These are phyloP conservation scores for Ceratonia siliqua DNA, from an alignment of 306 rosid species.

Conservation along the genomic window DNA sequence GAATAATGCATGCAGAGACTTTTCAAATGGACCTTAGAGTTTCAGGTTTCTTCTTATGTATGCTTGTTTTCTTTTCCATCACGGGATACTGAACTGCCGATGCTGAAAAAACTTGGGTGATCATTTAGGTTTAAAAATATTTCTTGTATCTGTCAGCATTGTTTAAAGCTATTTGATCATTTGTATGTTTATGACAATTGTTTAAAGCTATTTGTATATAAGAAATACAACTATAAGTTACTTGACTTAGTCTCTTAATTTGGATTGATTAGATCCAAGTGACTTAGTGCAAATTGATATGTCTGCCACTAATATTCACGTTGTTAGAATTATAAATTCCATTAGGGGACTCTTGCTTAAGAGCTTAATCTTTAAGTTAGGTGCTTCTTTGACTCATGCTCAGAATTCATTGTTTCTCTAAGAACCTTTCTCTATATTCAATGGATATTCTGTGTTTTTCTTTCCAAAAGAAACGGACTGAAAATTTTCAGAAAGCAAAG, in stretches of 20 bases:
- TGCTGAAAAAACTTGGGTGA: neutral
- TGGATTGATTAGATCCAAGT: neutral
- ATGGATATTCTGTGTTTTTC: constrained; percentile 5
- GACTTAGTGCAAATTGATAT: neutral
- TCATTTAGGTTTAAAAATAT: neutral
- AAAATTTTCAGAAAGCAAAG: too few species aligned
- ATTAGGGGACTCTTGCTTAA: neutral
- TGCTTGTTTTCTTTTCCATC: constrained; percentile 20
- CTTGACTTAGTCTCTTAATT: neutral
- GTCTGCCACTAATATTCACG: neutral
- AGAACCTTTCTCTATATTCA: neutral
- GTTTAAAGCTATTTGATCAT: too few species aligned
- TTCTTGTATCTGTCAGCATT: neutral
- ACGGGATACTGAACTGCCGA: neutral
- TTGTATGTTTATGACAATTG: too few species aligned
- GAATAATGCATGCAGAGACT: constrained; percentile 26
- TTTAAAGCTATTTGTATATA: neutral
- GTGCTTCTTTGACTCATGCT: constrained; percentile 21
- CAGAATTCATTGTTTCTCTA: neutral
- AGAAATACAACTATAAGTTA: neutral
- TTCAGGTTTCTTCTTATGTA: constrained; percentile 9
- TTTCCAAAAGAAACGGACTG: too few species aligned
- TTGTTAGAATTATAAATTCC: neutral
- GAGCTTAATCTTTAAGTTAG: constrained; percentile 17
- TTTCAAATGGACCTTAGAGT: neutral